Conservation (phyloP, 257 asterid species). For the Ocimum tenuiflorum region DNA sequence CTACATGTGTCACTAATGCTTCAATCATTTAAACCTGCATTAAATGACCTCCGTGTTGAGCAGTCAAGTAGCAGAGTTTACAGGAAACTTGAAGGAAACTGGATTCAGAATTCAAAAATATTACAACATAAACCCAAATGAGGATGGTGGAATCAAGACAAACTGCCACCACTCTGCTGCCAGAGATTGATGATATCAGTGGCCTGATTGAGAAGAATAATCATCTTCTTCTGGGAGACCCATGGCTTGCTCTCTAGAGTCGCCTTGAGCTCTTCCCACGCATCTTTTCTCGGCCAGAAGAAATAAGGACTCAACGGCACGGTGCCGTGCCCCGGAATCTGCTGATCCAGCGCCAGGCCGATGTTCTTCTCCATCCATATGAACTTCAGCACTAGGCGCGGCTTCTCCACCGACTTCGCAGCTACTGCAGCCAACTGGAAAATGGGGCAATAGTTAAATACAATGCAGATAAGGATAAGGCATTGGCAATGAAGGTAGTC, state of each 20-base stretch:
- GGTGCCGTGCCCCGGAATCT: conserved; percentile 40
- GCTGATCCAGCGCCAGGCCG: conserved; percentile 43
- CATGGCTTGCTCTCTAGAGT: conserved; percentile 44
- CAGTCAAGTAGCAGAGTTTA: background rate
- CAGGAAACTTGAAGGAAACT: background rate
- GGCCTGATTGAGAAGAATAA: conserved; percentile 53
- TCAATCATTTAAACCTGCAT: background rate
- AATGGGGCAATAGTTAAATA: background rate
- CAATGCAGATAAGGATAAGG: too few relatives aligned
- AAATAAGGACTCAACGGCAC: conserved; percentile 44
- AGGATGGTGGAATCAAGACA: conserved; percentile 22
- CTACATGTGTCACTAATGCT: background rate
- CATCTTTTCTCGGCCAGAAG: conserved; percentile 53
- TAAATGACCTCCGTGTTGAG: background rate
- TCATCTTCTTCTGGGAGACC: conserved; percentile 54
- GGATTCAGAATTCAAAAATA: conserved; percentile 8
- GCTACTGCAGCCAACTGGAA: conserved; percentile 13
- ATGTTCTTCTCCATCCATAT: conserved; percentile 65
- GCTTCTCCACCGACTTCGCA: conserved; percentile 26
- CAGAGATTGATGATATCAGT: conserved; percentile 61
- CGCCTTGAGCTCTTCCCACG: conserved; percentile 48
- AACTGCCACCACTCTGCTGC: conserved; percentile 57
- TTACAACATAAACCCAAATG: conserved; percentile 2
- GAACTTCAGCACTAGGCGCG: conserved; percentile 43
- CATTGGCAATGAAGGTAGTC: too few relatives aligned